Base-by-base conservation (phyloP, 192 early-diverging fungal species). In the Entrophospora sp. region DNA sequence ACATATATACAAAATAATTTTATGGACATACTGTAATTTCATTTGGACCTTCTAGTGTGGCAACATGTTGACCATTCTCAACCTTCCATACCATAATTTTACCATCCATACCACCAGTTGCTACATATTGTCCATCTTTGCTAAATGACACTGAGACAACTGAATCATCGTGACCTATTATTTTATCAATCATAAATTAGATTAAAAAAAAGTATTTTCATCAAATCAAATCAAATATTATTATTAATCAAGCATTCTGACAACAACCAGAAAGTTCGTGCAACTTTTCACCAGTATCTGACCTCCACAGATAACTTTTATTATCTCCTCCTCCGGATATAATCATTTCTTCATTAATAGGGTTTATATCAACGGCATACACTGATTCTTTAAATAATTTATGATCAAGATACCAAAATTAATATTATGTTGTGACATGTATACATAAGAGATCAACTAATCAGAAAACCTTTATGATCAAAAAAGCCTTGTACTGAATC, bases 31-130 rank as follows among this genome's bases (percentile, higher is more conserved):
- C 89, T 13, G 87, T 83, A 13, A 96, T 82, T 74, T 97, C 97
- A 68, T 86, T 85, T 12, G 94, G 91, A 4, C 94, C 94, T 53
- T 99, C 94, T 25, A 97, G 79, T 18, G 73, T 57, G 1, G 78
- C 73, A 14, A 92, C 77, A 35, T 84, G 75, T 61, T 83, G 77
- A 7, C 87, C 85, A 30, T 73, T 84, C 7, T 80, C 71, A 20
- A 76, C 69, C 67, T 83, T 75, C 81, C 86, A 89, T 28, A 95
- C 87, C 57, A 75, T 75, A 66, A 97, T 79, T 61, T 89, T 85
- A 43, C 97, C 97, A 68, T 97, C 95, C 95, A 99, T 93, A n/a
- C 91, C 93, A 44, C 89, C 97, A 1, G 88, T 82, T 5, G 95
- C 95, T 51, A 91, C 84, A 71, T 86, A 89, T 52, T 82, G 72